Base-by-base conservation (phyloP, 2,329 filamentous ascomycete species). In the Penicillium polonicum region DNA sequence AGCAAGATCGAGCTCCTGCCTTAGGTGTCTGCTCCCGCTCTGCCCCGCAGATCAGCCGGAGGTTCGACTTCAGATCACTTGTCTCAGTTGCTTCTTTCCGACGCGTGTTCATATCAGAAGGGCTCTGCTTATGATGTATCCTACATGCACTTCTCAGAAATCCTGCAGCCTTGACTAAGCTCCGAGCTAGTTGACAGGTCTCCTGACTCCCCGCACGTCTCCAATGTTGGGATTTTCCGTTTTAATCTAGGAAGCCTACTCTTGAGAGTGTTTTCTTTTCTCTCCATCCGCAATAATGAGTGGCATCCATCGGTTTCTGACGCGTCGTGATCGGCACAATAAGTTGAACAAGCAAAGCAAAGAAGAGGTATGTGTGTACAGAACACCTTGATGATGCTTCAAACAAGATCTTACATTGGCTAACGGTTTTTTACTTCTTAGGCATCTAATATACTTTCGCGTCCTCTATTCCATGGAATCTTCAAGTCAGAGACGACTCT, bases 261-360 rank as follows among this genome's bases (percentile, higher is more conserved):
- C 43, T 50, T 27, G 39, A 17, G 15, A 3, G 29, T 27, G 17
- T 43, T 35, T 13, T 42, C 5, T 23, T 10, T 39, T 45, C 36
- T 13, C 27, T 33, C 44, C 21, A 60, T 15, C 21, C 41, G 52
- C 21, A 31, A 68, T 57, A 19, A 78, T 78, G 76, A 76, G 72
- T 65, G 72, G 75, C 1, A 74, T 78, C 52, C 75, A 76, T 55
- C 68, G 72, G 39, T 76, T 78, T 54, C 69, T 78, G 53, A 74
- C 74, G 5, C 72, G 70, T 52, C 72, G 75, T 41, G 75, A 78
- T 56, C 72, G 67, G 51, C 65, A 70, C 49, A 68, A 65, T 50
- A 66, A 66, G 54, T 35, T 64, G 55, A 62, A 58, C 39, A 73
- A 70, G 51, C 65, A 68, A 23, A 64, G 58, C n/a, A 74, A 71